Evolutionary conservation across 1,139 yeast species (phyloP).

Genomic region (Kodamaea suecica): DNA sequence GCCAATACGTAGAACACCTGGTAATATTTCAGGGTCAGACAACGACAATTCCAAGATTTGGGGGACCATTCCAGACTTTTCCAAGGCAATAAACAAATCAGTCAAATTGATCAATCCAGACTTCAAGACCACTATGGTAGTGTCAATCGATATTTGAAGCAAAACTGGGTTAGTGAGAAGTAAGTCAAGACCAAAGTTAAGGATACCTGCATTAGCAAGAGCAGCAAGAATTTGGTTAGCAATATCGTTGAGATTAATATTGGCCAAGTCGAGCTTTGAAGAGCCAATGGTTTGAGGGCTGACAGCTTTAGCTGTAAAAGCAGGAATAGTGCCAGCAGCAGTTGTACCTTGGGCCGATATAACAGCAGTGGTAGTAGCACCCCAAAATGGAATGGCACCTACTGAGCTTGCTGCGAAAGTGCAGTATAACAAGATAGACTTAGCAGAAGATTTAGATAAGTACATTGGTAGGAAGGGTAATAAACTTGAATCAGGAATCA

Average conservation of each 20-base stretch:
- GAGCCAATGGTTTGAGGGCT: constrained; percentile 2
- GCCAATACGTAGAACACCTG: constrained; percentile 27
- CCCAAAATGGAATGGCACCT: constrained; percentile 1
- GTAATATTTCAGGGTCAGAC: constrained; percentile 27
- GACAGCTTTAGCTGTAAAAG: neutral
- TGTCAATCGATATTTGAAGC: constrained; percentile 22
- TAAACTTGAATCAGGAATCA: too few species aligned
- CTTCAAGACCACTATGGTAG: constrained; percentile 23
- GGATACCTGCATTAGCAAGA: constrained; percentile 24
- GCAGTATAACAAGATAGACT: constrained; percentile 10
- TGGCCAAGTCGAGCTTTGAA: constrained; percentile 1
- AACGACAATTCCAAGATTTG: constrained; percentile 25
- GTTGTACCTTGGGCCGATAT: neutral
- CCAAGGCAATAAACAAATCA: constrained; percentile 26
- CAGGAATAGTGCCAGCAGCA: neutral
- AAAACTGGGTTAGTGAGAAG: constrained; percentile 26
- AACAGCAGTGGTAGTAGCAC: constrained; percentile 7
- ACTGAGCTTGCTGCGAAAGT: constrained; percentile 4
- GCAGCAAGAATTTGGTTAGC: constrained; percentile 21
- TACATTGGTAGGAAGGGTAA: constrained; percentile 12
- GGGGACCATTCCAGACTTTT: constrained; percentile 28
- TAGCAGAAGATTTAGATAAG: constrained; percentile 11
- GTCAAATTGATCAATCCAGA: constrained; percentile 22
- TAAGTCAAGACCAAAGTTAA: constrained; percentile 24
- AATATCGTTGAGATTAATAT: neutral